A percentile compares a stretch with the other conserved stretches of the same genome.
These are phyloP conservation scores for Yamadazyma friedrichii DNA, from an alignment of 1,139 yeast genomes.

Conservation along the genomic window DNA sequence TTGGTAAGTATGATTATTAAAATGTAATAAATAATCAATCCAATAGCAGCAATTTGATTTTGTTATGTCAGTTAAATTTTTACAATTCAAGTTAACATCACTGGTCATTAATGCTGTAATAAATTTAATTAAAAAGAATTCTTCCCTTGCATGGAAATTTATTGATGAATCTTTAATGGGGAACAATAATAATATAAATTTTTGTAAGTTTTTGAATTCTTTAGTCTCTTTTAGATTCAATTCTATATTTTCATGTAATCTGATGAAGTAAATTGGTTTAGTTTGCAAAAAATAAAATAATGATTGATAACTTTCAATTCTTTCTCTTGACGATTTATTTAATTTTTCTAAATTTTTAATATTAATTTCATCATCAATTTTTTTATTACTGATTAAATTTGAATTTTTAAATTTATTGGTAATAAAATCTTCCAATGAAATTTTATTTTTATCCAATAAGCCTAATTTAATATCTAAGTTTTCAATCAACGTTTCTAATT, in stretches of 20 bases:
- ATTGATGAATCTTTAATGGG: slow-evolving; percentile 35
- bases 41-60: slow-evolving; percentile 38
- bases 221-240: slow-evolving; percentile 20
- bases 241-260: slow-evolving; percentile 37
- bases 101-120: slow-evolving; percentile 51
- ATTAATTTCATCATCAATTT: slow-evolving; percentile 16
- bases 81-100: slow-evolving; percentile 34
- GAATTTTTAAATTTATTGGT: slow-evolving; percentile 46
- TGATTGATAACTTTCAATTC: slow-evolving; percentile 68
- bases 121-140: slow-evolving; percentile 64
- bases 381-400: slow-evolving; percentile 15
- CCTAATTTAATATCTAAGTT: slow-evolving; percentile 82
- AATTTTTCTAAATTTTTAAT: slow-evolving; percentile 29
- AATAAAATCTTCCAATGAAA: slow-evolving; percentile 72
- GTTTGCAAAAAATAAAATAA: slow-evolving; percentile 83
- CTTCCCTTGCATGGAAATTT: slow-evolving; percentile 60
- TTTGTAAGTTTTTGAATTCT: slow-evolving; percentile 38
- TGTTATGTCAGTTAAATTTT: slow-evolving; percentile 33
- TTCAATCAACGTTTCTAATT: slow-evolving; percentile 70
- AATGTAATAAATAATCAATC: slow-evolving; percentile 52
- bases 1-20: slow-evolving; percentile 61
- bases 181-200: slow-evolving; percentile 49
- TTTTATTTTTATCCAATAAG: slow-evolving; percentile 72
- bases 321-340: slow-evolving; percentile 36
- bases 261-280: slow-evolving; percentile 70